Evolutionary conservation across 176 grass and related monocot species (phyloP).

Genomic region (Bonia amplexicaulis): DNA sequence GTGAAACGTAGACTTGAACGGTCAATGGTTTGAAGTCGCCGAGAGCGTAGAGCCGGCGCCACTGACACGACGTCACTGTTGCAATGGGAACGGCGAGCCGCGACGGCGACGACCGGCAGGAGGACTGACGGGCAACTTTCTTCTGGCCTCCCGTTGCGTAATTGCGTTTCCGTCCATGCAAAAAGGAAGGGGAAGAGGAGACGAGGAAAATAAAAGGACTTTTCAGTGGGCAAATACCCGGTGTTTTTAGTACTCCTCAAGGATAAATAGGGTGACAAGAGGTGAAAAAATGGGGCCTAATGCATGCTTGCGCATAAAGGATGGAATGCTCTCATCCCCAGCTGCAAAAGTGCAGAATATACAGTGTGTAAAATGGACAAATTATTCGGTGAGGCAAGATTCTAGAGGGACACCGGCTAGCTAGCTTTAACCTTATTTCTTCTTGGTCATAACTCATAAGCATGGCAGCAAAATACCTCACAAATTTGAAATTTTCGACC

Average conservation of each 20-base stretch:
- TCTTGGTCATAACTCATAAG: neutral
- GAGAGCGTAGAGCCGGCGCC: neutral
- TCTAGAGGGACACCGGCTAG: neutral
- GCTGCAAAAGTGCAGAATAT: neutral
- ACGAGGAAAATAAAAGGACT: neutral
- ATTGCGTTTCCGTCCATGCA: neutral
- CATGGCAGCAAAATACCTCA: too few relatives aligned
- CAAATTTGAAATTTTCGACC: neutral
- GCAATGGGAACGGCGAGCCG: neutral
- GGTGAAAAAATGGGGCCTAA: neutral
- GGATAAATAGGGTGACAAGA: too few relatives aligned
- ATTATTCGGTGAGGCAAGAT: neutral
- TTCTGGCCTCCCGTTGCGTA: neutral
- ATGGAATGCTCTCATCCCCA: neutral
- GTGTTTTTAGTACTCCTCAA: neutral
- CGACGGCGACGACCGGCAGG: neutral
- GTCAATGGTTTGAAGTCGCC: neutral
- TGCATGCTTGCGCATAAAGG: slow-evolving; percentile 22
- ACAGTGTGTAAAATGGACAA: neutral
- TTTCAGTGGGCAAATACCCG: neutral
- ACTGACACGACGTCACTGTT: neutral
- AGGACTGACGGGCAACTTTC: too few relatives aligned
- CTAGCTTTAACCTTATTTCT: neutral
- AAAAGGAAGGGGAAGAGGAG: too few relatives aligned
- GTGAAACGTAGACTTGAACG: neutral